These are phyloP conservation scores for Cucurbita pepo DNA, from an alignment of 306 rosid species.

Conservation along the genomic window DNA sequence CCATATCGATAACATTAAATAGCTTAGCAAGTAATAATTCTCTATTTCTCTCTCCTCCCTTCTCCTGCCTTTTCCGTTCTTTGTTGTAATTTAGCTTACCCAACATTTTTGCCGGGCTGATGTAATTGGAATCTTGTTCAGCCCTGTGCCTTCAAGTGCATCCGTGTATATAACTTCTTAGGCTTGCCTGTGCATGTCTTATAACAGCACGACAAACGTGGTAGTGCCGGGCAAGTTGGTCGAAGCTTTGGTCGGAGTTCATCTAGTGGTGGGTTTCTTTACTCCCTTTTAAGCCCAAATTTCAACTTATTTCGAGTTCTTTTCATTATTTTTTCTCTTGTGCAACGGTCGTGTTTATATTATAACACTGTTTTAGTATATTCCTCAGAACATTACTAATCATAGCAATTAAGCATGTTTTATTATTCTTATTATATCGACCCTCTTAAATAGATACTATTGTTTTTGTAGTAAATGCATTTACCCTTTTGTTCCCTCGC, in stretches of 20 bases:
- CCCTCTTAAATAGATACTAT: neutral
- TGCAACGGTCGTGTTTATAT: neutral
- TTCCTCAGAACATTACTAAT: neutral
- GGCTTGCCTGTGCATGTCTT: conserved; percentile 66
- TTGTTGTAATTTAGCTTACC: conserved; percentile 18
- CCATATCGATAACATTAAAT: neutral
- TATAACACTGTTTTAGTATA: neutral
- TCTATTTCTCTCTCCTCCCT: neutral
- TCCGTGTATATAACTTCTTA: conserved; percentile 39
- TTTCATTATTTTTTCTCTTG: neutral
- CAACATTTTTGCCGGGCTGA: conserved; percentile 31
- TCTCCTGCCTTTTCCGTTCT: neutral
- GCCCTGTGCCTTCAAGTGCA: conserved; percentile 35
- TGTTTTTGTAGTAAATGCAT: neutral
- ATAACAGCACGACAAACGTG: conserved; percentile 56
- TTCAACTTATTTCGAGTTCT: neutral
- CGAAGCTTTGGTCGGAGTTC: conserved; percentile 29
- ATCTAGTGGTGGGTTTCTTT: conserved; percentile 43
- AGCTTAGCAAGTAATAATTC: neutral
- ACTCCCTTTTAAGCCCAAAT: neutral
- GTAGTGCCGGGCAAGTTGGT: conserved; percentile 39
- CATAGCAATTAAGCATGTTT: neutral
- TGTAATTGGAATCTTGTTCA: conserved; percentile 39
- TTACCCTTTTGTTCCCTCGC: neutral
- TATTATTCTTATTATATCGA: neutral